Conservation (phyloP, 169 alveolate species). For the Plasmodium fragile region DNA sequence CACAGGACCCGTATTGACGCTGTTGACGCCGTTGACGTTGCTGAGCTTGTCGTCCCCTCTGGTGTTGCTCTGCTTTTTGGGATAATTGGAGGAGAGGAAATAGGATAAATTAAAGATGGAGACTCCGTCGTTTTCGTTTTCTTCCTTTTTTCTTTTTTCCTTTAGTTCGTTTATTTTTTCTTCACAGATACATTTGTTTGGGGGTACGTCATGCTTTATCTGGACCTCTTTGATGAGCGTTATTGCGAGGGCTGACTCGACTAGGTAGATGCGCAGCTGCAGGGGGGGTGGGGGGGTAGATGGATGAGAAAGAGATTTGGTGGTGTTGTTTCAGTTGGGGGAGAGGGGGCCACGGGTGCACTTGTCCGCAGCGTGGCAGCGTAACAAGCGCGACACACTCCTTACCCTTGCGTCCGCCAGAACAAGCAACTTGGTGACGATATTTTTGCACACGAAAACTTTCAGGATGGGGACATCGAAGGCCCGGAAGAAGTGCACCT, state of each 20-base stretch:
- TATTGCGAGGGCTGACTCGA: background rate
- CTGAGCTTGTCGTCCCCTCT: conserved; percentile 28
- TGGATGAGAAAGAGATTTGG: background rate
- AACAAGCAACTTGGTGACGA: conserved; percentile 15
- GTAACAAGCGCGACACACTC: background rate
- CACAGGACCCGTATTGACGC: background rate
- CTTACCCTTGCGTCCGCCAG: conserved; percentile 39
- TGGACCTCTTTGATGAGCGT: conserved; percentile 29
- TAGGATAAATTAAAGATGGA: conserved; percentile 56
- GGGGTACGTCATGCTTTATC: conserved; percentile 55
- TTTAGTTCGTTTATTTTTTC: conserved; percentile 40
- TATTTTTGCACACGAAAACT: conserved; percentile 9
- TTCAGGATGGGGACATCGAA: conserved; percentile 57
- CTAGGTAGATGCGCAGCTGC: conserved; percentile 53
- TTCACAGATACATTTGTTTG: conserved; percentile 57
- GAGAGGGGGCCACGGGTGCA: background rate
- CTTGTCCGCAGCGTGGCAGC: background rate
- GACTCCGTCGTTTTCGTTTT: conserved; percentile 58
- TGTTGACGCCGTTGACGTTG: background rate
- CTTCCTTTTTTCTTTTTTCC: conserved; percentile 46
- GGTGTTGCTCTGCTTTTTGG: conserved; percentile 45
- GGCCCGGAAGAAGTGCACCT: conserved; percentile 28
- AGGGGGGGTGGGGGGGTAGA: background rate
- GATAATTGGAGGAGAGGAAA: conserved; percentile 54
- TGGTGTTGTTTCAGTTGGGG: background rate